These are phyloP conservation scores for Antitrichia curtipendula DNA, from an alignment of 225 moss, liverwort and hornwort species.

Conservation along the genomic window DNA sequence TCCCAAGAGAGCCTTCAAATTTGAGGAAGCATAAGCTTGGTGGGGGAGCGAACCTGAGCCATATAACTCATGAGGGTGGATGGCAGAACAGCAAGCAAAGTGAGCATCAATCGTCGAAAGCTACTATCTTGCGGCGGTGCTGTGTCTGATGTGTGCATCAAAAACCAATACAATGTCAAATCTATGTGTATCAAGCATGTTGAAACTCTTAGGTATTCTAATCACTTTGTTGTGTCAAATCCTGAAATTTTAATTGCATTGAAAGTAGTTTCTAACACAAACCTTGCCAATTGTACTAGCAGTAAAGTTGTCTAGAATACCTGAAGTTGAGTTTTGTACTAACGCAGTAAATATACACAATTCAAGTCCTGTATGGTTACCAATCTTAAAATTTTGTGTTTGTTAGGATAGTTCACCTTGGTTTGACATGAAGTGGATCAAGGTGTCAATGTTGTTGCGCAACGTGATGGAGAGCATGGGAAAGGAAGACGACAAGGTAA, in stretches of 20 bases:
- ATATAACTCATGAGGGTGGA: slow-evolving; percentile 27
- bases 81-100: slow-evolving; percentile 41
- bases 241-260: neutral
- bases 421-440: slow-evolving; percentile 40
- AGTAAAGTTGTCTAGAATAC: neutral
- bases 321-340: neutral
- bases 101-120: slow-evolving; percentile 22
- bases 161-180: neutral
- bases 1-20: neutral
- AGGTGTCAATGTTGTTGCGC: slow-evolving; percentile 85
- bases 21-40: neutral
- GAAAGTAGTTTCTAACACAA: neutral
- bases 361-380: neutral
- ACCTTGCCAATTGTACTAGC: neutral
- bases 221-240: neutral
- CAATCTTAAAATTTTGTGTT: neutral
- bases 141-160: neutral
- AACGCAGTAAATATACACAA: neutral
- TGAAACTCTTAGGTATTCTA: neutral
- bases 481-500: slow-evolving; percentile 74
- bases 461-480: slow-evolving; percentile 92
- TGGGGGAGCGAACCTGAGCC: slow-evolving; percentile 13
- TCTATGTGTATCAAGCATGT: neutral
- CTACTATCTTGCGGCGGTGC: neutral
- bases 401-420: neutral